Evolutionary conservation across 305 asterid species (phyloP), one percentile per base, ranked within the genome.

Genomic region (Fraxinus velutina): DNA sequence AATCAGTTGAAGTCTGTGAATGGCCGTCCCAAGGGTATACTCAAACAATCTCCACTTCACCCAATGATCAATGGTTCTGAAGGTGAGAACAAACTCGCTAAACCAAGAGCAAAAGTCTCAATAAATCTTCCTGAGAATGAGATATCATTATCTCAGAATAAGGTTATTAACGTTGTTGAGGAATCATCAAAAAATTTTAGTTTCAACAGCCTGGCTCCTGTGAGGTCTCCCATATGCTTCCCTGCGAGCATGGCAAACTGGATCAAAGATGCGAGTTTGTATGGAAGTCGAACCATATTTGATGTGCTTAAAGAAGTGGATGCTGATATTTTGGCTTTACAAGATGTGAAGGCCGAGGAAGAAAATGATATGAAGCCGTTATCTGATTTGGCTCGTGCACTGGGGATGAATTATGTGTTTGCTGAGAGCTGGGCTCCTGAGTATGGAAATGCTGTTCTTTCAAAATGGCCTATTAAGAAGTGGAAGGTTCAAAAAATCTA

Each of bases 351-450:
- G 86, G 98, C 99, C 17, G 93, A 89, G 84, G 98, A 95, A 83
- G 99, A 89, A 82, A 91, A 89, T 6, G 88, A 88, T 9, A 95
- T 95, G 99, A 91, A 81, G 57, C 98, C 99, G 5, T 81, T 95
- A 77, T 95, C 98, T 3, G 97, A 91, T 74, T 80, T 95, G 84
- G 99, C 99, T 27, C 88, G 85, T 6, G 97, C 96, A 0, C 80
- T 95, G 71, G 98, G 97, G 80, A 95, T 95, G 99, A 83, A 84
- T 62, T 95, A 92, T 72, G 95, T 88, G 78, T 95, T 95, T 78
- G 99, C 97, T 1, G 98, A 95, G 87, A 93, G 99, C 89, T 95
- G 99, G 99, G 99, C 99, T 8, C 99, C 99, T 0, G 97, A 95
- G 86, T 95, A 86, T 82, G 99, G 98, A 79, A 94, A 94, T 79